These are phyloP conservation scores for Apiotrichum gracile DNA, from an alignment of 1,284 basidiomycete species.

Conservation along the genomic window DNA sequence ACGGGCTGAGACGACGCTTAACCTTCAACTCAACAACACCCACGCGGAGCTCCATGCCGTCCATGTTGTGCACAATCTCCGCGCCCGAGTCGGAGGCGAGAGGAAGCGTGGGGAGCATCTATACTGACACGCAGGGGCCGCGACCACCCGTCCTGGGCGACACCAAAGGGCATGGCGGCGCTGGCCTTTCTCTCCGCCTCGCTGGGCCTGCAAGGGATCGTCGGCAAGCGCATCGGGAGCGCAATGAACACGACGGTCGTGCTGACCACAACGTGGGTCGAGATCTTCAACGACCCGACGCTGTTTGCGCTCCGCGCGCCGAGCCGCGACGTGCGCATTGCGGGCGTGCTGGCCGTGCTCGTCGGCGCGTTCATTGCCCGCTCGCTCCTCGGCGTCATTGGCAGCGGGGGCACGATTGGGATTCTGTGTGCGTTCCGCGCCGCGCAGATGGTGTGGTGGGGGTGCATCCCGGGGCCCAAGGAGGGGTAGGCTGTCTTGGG, in stretches of 20 bases:
- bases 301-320: conserved; percentile 54
- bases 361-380: conserved; percentile 69
- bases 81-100: no score
- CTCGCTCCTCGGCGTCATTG: conserved; percentile 56
- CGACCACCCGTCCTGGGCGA: conserved; percentile 63
- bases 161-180: conserved; percentile 59
- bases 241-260: conserved; percentile 58
- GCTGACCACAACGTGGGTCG: conserved; percentile 79
- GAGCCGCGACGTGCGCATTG: conserved; percentile 65
- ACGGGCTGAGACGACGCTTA: background rate
- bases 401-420: conserved; percentile 28
- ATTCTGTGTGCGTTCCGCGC: conserved; percentile 62
- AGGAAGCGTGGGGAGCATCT: no score
- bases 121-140: conserved; percentile 40
- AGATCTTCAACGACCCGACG: conserved; percentile 70
- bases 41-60: no score
- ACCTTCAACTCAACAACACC: no score
- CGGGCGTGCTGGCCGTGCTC: conserved; percentile 64
- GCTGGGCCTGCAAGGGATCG: conserved; percentile 68
- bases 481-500: background rate
- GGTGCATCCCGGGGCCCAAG: conserved; percentile 53
- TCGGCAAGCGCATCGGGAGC: conserved; percentile 68
- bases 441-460: conserved; percentile 62
- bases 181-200: conserved; percentile 71
- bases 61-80: no score